A percentile compares a stretch with the other conserved stretches of the same genome.
Conservation (phyloP, 73 alveolate genomes). For the Tetrahymena elliotti region DNA sequence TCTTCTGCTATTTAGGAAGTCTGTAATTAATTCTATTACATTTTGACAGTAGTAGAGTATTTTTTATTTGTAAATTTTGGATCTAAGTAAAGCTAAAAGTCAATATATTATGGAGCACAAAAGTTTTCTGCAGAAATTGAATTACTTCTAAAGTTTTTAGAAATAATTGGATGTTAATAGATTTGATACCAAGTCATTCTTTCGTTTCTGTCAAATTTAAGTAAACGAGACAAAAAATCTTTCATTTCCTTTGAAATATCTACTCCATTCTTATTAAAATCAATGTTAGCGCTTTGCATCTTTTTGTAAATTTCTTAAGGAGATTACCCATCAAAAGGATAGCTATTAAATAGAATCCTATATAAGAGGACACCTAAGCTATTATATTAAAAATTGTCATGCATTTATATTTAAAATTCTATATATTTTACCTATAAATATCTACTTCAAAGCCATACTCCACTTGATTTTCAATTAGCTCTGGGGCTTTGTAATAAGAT, state of each 20-base stretch:
- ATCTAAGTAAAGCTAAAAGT: background rate
- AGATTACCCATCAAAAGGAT: background rate
- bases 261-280: background rate
- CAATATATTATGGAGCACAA: background rate
- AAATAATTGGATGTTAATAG: background rate
- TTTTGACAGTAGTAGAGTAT: background rate
- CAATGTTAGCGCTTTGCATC: background rate
- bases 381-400: background rate
- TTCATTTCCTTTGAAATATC: background rate
- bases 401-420: too few relatives aligned
- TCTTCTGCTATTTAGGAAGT: background rate
- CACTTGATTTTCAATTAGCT: background rate
- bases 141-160: background rate
- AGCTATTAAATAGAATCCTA: background rate
- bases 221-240: background rate
- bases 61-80: background rate
- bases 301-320: background rate
- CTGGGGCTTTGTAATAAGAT: background rate
- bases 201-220: background rate
- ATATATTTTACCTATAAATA: background rate
- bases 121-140: background rate
- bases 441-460: background rate
- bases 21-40: background rate
- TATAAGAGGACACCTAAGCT: background rate
- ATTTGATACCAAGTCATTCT: background rate